Evolutionary conservation across 2,329 filamentous ascomycete genomes (phyloP).

Genomic region (Podosphaera fusca): DNA sequence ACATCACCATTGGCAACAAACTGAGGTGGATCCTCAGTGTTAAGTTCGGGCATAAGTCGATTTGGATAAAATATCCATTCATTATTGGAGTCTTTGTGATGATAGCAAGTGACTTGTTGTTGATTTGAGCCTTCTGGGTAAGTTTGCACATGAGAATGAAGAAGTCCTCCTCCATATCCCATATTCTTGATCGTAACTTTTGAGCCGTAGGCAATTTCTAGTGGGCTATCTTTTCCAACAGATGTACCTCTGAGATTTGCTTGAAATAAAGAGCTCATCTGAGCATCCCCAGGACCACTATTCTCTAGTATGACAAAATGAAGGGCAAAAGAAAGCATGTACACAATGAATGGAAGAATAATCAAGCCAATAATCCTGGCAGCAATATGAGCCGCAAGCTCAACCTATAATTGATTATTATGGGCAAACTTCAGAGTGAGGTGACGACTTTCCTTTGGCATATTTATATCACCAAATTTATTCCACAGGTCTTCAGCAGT

Average conservation of each 20-base stretch:
- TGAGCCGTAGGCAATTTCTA: slow-evolving; percentile 78
- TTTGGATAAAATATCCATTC: slow-evolving; percentile 99
- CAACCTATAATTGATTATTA: slow-evolving; percentile 20
- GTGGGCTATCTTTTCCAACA: slow-evolving; percentile 79
- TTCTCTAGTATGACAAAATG: slow-evolving; percentile 89
- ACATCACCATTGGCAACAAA: slow-evolving; percentile 57
- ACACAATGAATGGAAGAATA: slow-evolving; percentile 68
- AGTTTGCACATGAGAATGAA: slow-evolving; percentile 91
- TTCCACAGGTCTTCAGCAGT: slow-evolving; percentile 93
- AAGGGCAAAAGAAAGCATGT: slow-evolving; percentile 84
- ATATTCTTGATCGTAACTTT: slow-evolving; percentile 93
- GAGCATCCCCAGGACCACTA: slow-evolving; percentile 89
- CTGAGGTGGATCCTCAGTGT: slow-evolving; percentile 43
- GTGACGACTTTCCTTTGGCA: slow-evolving; percentile 42
- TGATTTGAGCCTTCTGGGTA: slow-evolving; percentile 83
- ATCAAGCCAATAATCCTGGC: slow-evolving; percentile 74
- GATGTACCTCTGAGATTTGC: slow-evolving; percentile 86
- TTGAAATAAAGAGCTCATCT: slow-evolving; percentile 99
- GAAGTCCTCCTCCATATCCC: slow-evolving; percentile 90
- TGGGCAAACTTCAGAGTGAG: background rate
- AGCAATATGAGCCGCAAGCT: slow-evolving; percentile 53
- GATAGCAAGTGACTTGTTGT: slow-evolving; percentile 97
- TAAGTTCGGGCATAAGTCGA: slow-evolving; percentile 49
- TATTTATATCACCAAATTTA: slow-evolving; percentile 86
- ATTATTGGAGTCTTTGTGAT: slow-evolving; percentile 98